Conservation (phyloP, 345 rosid species). For the Eucalyptus decipiens region DNA sequence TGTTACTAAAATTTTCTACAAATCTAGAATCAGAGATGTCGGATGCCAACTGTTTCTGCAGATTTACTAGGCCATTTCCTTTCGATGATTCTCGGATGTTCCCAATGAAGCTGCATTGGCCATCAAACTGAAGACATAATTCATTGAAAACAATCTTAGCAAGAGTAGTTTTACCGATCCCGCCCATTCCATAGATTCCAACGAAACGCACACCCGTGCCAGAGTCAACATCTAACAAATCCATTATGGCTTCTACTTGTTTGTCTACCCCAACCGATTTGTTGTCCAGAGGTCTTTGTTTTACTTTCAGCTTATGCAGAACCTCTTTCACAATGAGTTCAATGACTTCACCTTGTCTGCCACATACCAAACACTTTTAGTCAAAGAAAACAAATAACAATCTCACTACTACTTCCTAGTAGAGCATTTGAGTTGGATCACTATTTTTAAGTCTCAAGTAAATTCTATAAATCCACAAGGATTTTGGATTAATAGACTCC, state of each 20-base stretch:
- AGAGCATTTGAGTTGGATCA: neutral
- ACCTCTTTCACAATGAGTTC: neutral
- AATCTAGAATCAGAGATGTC: neutral
- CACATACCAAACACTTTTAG: neutral
- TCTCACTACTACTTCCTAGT: neutral
- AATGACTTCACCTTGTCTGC: neutral
- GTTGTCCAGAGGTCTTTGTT: neutral
- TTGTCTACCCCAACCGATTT: neutral
- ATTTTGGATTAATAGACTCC: no score
- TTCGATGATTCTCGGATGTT: neutral
- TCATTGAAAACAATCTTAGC: neutral
- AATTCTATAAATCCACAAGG: no score
- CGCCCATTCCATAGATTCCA: neutral
- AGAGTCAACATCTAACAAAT: neutral
- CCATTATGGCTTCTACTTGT: neutral
- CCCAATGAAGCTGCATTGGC: neutral
- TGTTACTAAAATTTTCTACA: rapidly evolving
- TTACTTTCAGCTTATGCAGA: neutral
- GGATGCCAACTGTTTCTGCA: neutral
- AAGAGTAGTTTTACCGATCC: neutral
- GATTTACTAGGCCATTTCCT: rapidly evolving
- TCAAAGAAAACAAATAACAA: neutral
- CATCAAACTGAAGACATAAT: neutral
- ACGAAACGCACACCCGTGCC: neutral
- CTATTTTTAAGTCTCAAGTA: neutral